Percentiles rank a stretch among this genome's conserved stretches.
These are phyloP conservation scores for Aspergillus nidulans DNA, from an alignment of 495 filamentous ascomycete species.

Conservation along the genomic window DNA sequence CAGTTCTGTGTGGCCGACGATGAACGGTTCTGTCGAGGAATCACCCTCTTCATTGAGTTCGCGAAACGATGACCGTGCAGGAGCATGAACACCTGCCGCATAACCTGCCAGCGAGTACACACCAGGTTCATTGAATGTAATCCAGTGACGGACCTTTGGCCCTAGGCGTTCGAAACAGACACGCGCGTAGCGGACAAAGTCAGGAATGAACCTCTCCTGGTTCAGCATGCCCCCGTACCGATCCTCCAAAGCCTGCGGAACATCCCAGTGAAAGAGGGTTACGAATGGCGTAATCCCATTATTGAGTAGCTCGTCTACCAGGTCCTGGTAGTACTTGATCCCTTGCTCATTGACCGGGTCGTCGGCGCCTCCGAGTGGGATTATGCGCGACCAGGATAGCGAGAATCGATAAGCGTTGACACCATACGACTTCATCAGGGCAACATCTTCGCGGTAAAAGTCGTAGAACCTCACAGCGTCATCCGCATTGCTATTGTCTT, in stretches of 20 bases:
- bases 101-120: slow-evolving; percentile 45
- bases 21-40: slow-evolving; percentile 44
- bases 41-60: slow-evolving; percentile 43
- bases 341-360: slow-evolving; percentile 40
- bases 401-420: slow-evolving; percentile 68
- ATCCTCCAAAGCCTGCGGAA: slow-evolving; percentile 41
- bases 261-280: slow-evolving; percentile 50
- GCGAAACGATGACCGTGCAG: slow-evolving; percentile 39
- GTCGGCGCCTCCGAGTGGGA: slow-evolving; percentile 43
- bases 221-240: slow-evolving; percentile 45
- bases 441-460: slow-evolving; percentile 64
- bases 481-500: slow-evolving; percentile 59
- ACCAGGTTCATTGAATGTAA: slow-evolving; percentile 48
- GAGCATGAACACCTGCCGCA: slow-evolving; percentile 45
- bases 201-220: slow-evolving; percentile 37
- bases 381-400: slow-evolving; percentile 66
- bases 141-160: slow-evolving; percentile 47
- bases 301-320: slow-evolving; percentile 41
- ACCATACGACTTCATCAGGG: slow-evolving; percentile 60
- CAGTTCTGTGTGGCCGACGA: slow-evolving; percentile 40
- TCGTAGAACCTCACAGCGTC: slow-evolving; percentile 69
- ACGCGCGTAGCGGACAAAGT: slow-evolving; percentile 45
- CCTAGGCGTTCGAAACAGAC: slow-evolving; percentile 41
- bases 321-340: slow-evolving; percentile 39
- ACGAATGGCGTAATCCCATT: slow-evolving; percentile 45